Base-by-base conservation (phyloP, 768 basidiomycete genomes). In the Filobasidium floriforme region DNA sequence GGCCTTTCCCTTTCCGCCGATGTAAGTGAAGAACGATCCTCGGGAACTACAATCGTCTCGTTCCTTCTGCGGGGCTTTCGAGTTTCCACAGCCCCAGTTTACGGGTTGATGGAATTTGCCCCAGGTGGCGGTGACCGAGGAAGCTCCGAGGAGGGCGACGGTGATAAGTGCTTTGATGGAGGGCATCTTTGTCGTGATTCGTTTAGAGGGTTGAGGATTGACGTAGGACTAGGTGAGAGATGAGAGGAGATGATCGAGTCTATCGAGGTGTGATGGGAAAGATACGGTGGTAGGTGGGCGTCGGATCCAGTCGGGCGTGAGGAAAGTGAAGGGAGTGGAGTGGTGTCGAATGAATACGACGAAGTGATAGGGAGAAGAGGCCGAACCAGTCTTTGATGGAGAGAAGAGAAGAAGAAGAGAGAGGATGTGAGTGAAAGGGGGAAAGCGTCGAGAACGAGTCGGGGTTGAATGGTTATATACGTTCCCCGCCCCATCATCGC, bases 11-110 rank as follows among this genome's bases (percentile, higher is more conserved):
- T 44, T 65, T 1, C 62, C 66, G 0, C 49, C 19, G 49, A 66
- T 54, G 28, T 43, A 43, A 14, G 65, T 68, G 59, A 72, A 70
- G 68, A 73, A 73, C 19, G 59, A 59, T 12, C 72, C 72, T 1
- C 54, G 32, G 43, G 28, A 43, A 7, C 65, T 64, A 63, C 72
- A 73, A n/a, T 73, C 67, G 44, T 69, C 62, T 40, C 59, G 49
- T 32, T 68, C 64, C 43, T 46, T 19, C 24, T 60, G 37, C 1
- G 72, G 68, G 1, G 70, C 63, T 19, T 63, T 62, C 14, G 52
- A 46, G 22, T 66, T 57, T 41, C 62, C 60, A 55, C 43, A 43
- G 0, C 63, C 64, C 68, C 68, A 73, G 43, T 67, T 68, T 44
- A 51, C 14, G 65, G n/a, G 28, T 44, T 46, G 43, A 26, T 22